Conservation (phyloP, 2,329 filamentous ascomycete species). For the Ilyonectria sp. region DNA sequence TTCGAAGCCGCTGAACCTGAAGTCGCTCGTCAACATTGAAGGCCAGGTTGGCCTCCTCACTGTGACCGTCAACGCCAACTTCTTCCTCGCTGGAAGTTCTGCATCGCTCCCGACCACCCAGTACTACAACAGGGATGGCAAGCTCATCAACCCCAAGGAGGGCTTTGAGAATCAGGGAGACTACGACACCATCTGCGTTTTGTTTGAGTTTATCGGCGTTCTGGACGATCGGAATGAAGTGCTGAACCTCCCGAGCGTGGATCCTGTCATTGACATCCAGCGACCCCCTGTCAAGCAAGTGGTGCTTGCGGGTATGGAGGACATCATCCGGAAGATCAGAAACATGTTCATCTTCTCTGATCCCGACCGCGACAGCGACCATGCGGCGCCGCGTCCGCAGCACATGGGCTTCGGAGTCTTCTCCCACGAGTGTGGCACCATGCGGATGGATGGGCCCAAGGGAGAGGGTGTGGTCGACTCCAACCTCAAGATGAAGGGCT, state of each 20-base stretch:
- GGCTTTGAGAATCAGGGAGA: slow-evolving; percentile 25
- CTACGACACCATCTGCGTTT: slow-evolving; percentile 35
- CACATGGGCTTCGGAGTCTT: slow-evolving; percentile 38
- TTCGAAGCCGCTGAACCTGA: slow-evolving; percentile 34
- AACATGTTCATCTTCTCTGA: slow-evolving; percentile 23
- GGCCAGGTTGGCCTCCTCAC: slow-evolving; percentile 32
- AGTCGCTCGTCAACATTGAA: slow-evolving; percentile 25
- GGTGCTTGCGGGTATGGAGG: slow-evolving; percentile 33
- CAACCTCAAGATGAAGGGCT: slow-evolving; percentile 24
- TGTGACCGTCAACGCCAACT: slow-evolving; percentile 39
- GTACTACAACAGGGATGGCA: slow-evolving; percentile 26
- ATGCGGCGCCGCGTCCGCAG: slow-evolving; percentile 27
- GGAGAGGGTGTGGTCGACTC: slow-evolving; percentile 25
- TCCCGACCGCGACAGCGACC: background rate
- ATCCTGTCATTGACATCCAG: slow-evolving; percentile 29
- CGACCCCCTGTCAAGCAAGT: slow-evolving; percentile 23
- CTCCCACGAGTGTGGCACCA: slow-evolving; percentile 38
- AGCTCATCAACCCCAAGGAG: slow-evolving; percentile 20
- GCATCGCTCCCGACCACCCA: slow-evolving; percentile 33
- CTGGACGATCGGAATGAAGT: slow-evolving; percentile 31
- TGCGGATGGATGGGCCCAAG: slow-evolving; percentile 34
- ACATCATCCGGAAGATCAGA: background rate
- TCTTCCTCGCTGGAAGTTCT: slow-evolving; percentile 38
- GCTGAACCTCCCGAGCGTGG: slow-evolving; percentile 25
- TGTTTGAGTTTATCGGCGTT: slow-evolving; percentile 33